Evolutionary conservation across 148 eudicot species (phyloP).

Genomic region (Chenopodium album): DNA sequence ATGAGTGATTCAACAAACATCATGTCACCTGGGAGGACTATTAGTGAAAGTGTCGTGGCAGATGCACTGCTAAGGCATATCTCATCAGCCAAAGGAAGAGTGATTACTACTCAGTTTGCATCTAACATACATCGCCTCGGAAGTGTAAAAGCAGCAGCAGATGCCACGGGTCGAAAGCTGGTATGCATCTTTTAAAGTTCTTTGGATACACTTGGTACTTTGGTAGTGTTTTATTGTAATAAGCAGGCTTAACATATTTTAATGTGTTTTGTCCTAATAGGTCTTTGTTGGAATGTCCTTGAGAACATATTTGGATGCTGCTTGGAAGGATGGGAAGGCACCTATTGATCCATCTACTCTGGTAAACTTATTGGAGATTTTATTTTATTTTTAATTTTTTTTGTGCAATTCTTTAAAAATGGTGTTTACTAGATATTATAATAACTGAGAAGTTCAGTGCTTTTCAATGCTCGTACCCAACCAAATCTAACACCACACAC

Average conservation of each 20-base stretch:
- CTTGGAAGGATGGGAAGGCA: constrained; percentile 96
- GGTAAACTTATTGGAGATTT: constrained; percentile 40
- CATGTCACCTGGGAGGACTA: constrained; percentile 91
- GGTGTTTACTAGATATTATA: not conserved
- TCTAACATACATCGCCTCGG: constrained; percentile 99
- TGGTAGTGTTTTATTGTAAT: not conserved
- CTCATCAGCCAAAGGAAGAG: constrained; percentile 83
- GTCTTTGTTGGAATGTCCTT: constrained; percentile 95
- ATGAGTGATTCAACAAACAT: constrained; percentile 98
- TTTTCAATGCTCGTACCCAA: not conserved
- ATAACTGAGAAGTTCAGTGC: not conserved
- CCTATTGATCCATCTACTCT: constrained; percentile 97
- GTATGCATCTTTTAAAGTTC: constrained; percentile 42
- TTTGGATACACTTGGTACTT: constrained; percentile 12
- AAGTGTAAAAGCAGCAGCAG: constrained; percentile 98
- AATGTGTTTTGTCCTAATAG: constrained; percentile 35
- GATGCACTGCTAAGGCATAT: constrained; percentile 78
- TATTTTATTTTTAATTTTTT: not conserved
- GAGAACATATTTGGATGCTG: constrained; percentile 95
- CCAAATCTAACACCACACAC: not conserved
- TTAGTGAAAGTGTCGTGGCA: constrained; percentile 92
- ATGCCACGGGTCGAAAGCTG: constrained; percentile 89
- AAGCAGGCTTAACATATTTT: not conserved
- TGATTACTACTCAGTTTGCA: constrained; percentile 93
- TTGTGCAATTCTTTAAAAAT: too few relatives aligned